These are phyloP conservation scores for Phytopythium boreale DNA, from an alignment of 352 stramenopile species.

Conservation along the genomic window DNA sequence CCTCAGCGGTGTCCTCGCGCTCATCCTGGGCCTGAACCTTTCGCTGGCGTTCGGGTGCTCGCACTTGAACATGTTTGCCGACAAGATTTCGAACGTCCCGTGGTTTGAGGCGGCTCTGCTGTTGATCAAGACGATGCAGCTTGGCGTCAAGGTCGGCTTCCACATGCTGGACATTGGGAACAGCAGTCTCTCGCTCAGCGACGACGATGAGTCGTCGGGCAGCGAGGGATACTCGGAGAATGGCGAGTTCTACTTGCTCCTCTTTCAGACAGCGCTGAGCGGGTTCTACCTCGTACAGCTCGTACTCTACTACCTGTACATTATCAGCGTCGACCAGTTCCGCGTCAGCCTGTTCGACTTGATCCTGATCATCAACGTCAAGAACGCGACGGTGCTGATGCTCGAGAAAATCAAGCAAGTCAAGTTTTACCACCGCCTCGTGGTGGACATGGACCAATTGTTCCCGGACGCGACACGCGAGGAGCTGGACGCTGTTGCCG, in stretches of 20 bases:
- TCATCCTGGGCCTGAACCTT: conserved; percentile 40
- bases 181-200: conserved; percentile 16
- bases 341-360: conserved; percentile 76
- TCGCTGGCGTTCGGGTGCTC: conserved; percentile 36
- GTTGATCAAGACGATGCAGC: conserved; percentile 61
- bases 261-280: conserved; percentile 61
- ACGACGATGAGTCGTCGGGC: conserved; percentile 31
- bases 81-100: conserved; percentile 59
- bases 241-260: conserved; percentile 58
- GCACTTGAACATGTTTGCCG: conserved; percentile 36
- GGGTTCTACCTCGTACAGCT: conserved; percentile 64
- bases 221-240: conserved; percentile 43
- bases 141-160: conserved; percentile 69
- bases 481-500: conserved; percentile 51
- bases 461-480: conserved; percentile 55
- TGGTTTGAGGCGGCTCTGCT: conserved; percentile 75
- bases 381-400: conserved; percentile 65
- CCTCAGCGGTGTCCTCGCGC: conserved; percentile 39
- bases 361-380: conserved; percentile 80
- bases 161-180: conserved; percentile 51
- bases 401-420: conserved; percentile 68
- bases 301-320: conserved; percentile 77
- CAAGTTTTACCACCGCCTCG: conserved; percentile 65
- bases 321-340: conserved; percentile 80
- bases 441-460: conserved; percentile 61